phyloP scores from a whole-genome alignment of 2,329 filamentous ascomycete genomes.

The Penicillium sp. region DNA sequence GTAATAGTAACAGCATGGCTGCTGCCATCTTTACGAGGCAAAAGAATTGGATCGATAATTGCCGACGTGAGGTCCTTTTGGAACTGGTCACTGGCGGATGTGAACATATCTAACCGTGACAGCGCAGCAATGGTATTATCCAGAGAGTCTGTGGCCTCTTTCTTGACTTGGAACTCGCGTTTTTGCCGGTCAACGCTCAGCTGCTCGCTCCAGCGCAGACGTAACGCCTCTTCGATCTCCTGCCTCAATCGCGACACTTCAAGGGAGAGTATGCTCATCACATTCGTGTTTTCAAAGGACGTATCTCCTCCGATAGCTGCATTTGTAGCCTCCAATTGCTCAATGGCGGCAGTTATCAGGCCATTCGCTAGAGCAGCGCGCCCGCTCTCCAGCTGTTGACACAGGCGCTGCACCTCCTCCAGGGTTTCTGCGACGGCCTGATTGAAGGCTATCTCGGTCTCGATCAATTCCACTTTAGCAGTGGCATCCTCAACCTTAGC shows the following conservation, averaged over 20 bases:
- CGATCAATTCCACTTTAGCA: slow-evolving; percentile 52
- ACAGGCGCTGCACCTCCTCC: slow-evolving; percentile 49
- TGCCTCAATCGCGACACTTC: slow-evolving; percentile 62
- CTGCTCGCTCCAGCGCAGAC: slow-evolving; percentile 65
- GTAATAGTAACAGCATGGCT: slow-evolving; percentile 27
- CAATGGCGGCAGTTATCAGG: slow-evolving; percentile 46
- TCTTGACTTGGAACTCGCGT: slow-evolving; percentile 54
- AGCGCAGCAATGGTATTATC: slow-evolving; percentile 32
- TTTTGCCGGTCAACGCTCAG: slow-evolving; percentile 57
- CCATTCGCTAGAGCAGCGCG: slow-evolving; percentile 44
- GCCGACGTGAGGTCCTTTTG: slow-evolving; percentile 29
- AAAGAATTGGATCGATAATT: slow-evolving; percentile 33
- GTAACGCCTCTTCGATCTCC: slow-evolving; percentile 61
- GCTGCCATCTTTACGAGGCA: slow-evolving; percentile 22
- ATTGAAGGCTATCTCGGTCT: slow-evolving; percentile 58
- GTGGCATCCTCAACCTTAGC: slow-evolving; percentile 58
- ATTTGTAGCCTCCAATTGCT: slow-evolving; percentile 45
- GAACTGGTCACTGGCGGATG: slow-evolving; percentile 28
- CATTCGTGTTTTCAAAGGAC: slow-evolving; percentile 34
- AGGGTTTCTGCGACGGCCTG: slow-evolving; percentile 49
- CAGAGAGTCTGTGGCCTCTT: slow-evolving; percentile 36
- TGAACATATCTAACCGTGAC: slow-evolving; percentile 30
- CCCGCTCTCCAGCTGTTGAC: slow-evolving; percentile 45
- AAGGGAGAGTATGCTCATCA: slow-evolving; percentile 55
- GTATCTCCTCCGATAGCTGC: slow-evolving; percentile 24